These are phyloP conservation scores for Paratrimastix pyriformis DNA, from an alignment of 78 protist genomes.

Conservation along the genomic window DNA sequence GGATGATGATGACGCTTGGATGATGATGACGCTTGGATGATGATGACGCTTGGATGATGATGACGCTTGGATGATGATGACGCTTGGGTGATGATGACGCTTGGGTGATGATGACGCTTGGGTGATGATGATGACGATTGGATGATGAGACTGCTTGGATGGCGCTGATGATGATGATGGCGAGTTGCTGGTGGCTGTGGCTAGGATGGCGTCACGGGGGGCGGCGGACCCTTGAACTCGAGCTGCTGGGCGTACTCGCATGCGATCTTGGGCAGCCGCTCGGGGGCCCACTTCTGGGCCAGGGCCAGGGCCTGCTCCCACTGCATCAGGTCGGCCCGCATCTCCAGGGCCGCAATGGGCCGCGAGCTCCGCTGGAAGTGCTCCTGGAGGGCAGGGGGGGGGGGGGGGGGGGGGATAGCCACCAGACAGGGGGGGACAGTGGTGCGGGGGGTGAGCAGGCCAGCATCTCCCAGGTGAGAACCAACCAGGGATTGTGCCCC, in stretches of 20 bases:
- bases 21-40: too few relatives aligned
- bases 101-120: not conserved
- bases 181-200: not conserved
- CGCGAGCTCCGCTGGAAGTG: constrained; percentile 25
- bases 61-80: too few relatives aligned
- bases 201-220: not conserved
- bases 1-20: too few relatives aligned
- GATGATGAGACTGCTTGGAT: not conserved
- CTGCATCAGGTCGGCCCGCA: constrained; percentile 59
- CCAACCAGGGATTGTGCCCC: too few relatives aligned
- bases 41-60: too few relatives aligned
- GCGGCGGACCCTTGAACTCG: constrained; percentile 40
- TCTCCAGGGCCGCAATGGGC: constrained; percentile 57
- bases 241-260: constrained; percentile 57
- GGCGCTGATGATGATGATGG: not conserved
- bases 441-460: too few relatives aligned
- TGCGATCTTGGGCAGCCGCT: constrained; percentile 34
- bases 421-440: too few relatives aligned
- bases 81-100: not conserved
- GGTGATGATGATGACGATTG: not conserved
- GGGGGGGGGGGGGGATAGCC: too few relatives aligned
- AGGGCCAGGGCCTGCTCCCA: constrained; percentile 64
- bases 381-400: too few relatives aligned
- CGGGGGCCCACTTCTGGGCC: constrained; percentile 49
- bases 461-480: too few relatives aligned